Evolutionary conservation across 495 filamentous ascomycete species (phyloP).

Genomic region (Amniculicola lignicola): DNA sequence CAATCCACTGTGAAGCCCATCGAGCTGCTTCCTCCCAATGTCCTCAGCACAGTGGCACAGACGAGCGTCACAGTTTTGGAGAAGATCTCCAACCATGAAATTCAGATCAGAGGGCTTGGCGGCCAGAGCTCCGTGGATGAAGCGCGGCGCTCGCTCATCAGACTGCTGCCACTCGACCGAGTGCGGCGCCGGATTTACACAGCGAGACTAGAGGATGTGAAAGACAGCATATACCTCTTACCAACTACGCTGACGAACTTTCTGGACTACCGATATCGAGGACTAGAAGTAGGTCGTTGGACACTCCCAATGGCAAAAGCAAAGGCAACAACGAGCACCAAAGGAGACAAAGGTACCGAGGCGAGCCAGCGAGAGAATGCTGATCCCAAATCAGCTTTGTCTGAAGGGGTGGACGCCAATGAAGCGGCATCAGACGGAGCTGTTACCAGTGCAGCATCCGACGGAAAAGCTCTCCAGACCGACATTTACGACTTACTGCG

Average conservation of each 20-base stretch:
- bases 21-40: background rate
- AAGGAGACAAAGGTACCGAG: no score
- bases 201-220: constrained; percentile 1
- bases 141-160: constrained; percentile 23
- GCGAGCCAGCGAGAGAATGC: no score
- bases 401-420: background rate
- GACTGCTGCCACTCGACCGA: constrained; percentile 20
- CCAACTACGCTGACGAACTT: constrained; percentile 6
- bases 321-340: no score
- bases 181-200: background rate
- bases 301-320: constrained; percentile 4
- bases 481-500: no score
- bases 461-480: no score
- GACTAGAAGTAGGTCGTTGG: constrained; percentile 20
- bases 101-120: constrained; percentile 20
- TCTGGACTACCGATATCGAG: constrained; percentile 12
- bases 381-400: no score
- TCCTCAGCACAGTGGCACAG: constrained; percentile 5
- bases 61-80: constrained; percentile 15
- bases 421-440: no score
- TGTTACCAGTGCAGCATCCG: no score
- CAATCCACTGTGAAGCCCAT: background rate
- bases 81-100: background rate
- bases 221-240: constrained; percentile 4
- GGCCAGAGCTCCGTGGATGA: constrained; percentile 14